These are phyloP conservation scores for Alternaria triticina DNA, from an alignment of 2,329 filamentous ascomycete genomes.

Conservation along the genomic window DNA sequence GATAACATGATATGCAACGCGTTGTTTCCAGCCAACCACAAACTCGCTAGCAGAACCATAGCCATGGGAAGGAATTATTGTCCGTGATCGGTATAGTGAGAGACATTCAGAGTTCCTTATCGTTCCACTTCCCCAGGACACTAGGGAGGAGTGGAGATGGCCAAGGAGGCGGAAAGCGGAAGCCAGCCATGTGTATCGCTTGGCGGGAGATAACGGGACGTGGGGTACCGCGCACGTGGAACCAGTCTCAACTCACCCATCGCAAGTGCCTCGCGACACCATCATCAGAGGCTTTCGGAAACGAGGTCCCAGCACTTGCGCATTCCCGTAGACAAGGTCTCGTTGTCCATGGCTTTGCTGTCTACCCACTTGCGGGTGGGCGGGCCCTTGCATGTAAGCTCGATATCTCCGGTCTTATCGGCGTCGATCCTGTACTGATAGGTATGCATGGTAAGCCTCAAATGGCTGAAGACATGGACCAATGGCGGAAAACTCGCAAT, in stretches of 20 bases:
- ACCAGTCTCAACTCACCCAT: neutral
- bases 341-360: conserved; percentile 34
- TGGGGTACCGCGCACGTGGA: conserved; percentile 21
- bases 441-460: conserved; percentile 45
- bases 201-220: conserved; percentile 39
- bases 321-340: conserved; percentile 48
- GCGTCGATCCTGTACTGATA: conserved; percentile 28
- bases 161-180: conserved; percentile 30
- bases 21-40: neutral
- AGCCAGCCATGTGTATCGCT: conserved; percentile 26
- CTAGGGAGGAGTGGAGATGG: conserved; percentile 22
- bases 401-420: conserved; percentile 17
- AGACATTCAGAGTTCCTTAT: conserved; percentile 28
- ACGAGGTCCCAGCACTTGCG: conserved; percentile 43
- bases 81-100: conserved; percentile 25
- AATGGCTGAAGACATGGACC: conserved; percentile 45
- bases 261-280: neutral
- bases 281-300: conserved; percentile 3
- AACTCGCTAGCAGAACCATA: neutral
- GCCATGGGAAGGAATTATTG: conserved; percentile 14
- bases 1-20: conserved; percentile 9
- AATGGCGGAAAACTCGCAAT: conserved; percentile 33
- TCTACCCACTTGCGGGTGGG: conserved; percentile 42
- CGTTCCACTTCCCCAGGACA: conserved; percentile 21
- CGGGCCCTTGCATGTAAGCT: conserved; percentile 17